These are phyloP conservation scores for Trichoderma afroharzianum DNA, from an alignment of 2,329 filamentous ascomycete species.

Conservation along the genomic window DNA sequence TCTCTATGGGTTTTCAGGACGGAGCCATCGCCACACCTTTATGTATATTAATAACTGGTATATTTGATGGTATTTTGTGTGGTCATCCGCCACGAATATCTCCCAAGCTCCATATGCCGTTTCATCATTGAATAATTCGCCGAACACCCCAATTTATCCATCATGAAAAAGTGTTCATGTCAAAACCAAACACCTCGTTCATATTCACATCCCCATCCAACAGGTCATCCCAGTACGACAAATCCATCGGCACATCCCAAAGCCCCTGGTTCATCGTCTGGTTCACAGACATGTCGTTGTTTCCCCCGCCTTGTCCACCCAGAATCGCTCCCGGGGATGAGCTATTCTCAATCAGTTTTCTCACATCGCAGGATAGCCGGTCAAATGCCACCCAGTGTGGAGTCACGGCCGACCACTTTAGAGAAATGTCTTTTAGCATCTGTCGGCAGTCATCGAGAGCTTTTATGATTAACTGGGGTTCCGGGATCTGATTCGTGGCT, in stretches of 20 bases:
- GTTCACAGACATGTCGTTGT: neutral
- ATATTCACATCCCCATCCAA: conserved; percentile 11
- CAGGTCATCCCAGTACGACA: conserved; percentile 12
- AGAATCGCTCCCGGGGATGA: neutral
- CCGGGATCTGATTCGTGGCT: neutral
- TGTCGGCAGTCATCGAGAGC: conserved; percentile 12
- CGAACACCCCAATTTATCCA: fast-evolving
- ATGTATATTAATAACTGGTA: neutral
- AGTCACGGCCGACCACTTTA: conserved; percentile 2
- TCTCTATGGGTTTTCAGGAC: neutral
- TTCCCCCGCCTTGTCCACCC: neutral
- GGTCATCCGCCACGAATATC: neutral
- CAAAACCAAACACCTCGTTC: conserved; percentile 16
- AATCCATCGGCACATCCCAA: conserved; percentile 15
- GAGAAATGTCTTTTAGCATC: conserved; percentile 13
- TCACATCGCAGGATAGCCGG: conserved; percentile 9
- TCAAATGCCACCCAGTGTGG: conserved; percentile 15
- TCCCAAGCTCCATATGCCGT: neutral
- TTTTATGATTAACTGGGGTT: conserved; percentile 1
- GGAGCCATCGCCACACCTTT: neutral
- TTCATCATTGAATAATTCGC: neutral
- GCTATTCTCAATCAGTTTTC: conserved; percentile 5
- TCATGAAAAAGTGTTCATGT: conserved; percentile 2
- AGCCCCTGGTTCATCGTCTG: neutral
- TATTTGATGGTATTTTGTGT: neutral